Conservation (phyloP, 805 yeast genomes). For the Teunomyces pallodes region DNA sequence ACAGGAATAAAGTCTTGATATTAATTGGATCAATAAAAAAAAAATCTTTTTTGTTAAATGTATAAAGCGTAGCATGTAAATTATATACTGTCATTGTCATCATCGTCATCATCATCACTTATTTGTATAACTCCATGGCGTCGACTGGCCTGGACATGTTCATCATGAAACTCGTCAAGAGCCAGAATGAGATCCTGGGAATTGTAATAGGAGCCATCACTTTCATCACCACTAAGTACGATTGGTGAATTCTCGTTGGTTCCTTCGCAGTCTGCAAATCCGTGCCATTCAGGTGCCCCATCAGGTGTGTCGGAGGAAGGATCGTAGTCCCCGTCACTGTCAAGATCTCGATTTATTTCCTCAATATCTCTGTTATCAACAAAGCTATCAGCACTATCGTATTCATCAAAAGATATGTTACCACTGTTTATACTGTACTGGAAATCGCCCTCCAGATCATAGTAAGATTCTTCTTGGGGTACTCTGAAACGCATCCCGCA, state of each 20-base stretch:
- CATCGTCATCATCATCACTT: constrained; percentile 18
- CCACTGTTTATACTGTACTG: constrained; percentile 27
- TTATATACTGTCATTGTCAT: background rate
- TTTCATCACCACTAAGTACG: constrained; percentile 11
- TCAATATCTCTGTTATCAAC: constrained; percentile 23
- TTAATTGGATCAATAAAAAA: too few relatives aligned
- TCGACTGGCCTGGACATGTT: constrained; percentile 11
- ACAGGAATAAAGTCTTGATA: too few relatives aligned
- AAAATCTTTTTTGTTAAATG: too few relatives aligned
- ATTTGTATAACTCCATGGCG: constrained; percentile 15
- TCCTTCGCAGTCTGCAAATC: constrained; percentile 15
- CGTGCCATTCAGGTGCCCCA: constrained; percentile 16
- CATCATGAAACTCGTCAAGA: constrained; percentile 22
- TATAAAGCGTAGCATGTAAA: background rate
- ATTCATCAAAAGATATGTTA: constrained; percentile 11
- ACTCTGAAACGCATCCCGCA: constrained; percentile 56
- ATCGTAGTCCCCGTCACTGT: constrained; percentile 12
- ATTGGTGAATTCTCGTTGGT: constrained; percentile 10
- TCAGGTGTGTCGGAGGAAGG: constrained; percentile 11
- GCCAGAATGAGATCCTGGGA: constrained; percentile 23
- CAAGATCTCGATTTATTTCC: constrained; percentile 21
- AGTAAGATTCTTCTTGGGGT: constrained; percentile 29
- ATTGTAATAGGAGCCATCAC: constrained; percentile 10
- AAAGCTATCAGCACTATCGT: constrained; percentile 34
- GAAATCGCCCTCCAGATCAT: constrained; percentile 38